Percentiles rank a stretch among this genome's conserved stretches.
phyloP scores from a whole-genome alignment of 2,329 filamentous ascomycete genomes.

The Sporothrix brasiliensis region DNA sequence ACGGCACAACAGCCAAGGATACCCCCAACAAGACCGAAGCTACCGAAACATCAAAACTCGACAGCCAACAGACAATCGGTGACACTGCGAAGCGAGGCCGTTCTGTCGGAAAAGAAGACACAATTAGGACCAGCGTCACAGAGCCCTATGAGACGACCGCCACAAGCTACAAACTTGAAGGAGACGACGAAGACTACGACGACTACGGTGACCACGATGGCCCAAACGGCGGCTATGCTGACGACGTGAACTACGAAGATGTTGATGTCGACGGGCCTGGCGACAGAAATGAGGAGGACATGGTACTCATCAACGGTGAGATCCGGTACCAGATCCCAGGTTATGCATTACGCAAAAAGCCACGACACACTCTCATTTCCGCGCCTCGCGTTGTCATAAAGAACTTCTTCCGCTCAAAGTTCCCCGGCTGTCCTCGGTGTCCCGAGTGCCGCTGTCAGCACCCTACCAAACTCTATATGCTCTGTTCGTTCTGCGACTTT shows the following conservation, averaged over 20 bases:
- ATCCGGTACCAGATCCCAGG: slow-evolving; percentile 18
- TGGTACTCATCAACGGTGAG: slow-evolving; percentile 27
- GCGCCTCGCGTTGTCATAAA: background rate
- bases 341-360: background rate
- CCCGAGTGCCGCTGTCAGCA: slow-evolving; percentile 21
- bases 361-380: background rate
- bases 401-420: slow-evolving; percentile 22
- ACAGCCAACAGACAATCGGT: background rate
- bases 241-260: slow-evolving; percentile 2
- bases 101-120: background rate
- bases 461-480: slow-evolving; percentile 17
- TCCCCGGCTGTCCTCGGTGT: slow-evolving; percentile 20
- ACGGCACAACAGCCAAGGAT: background rate
- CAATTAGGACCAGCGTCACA: background rate
- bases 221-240: background rate
- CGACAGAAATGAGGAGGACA: background rate
- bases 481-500: slow-evolving; percentile 26
- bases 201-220: background rate
- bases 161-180: background rate
- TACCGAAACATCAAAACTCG: background rate
- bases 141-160: background rate
- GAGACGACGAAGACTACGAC: background rate
- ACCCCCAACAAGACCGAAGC: background rate
- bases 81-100: background rate
- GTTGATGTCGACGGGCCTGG: background rate